Conservation (phyloP, 768 basidiomycete species). For the Leccinum pellstonianum region DNA sequence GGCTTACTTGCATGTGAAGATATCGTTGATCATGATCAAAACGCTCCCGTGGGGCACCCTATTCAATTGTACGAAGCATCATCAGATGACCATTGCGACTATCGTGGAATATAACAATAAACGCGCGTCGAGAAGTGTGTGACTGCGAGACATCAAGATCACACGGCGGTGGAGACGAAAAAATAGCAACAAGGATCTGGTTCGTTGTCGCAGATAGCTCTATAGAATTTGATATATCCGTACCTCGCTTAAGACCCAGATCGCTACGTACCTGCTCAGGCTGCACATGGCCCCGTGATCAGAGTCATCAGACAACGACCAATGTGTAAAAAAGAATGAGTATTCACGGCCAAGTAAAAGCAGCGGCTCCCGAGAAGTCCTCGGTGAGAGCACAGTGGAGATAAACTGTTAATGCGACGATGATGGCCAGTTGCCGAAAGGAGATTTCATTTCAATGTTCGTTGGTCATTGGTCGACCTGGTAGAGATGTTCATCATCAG, state of each 20-base stretch:
- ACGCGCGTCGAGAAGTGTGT: neutral
- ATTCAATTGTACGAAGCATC: neutral
- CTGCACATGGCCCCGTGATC: neutral
- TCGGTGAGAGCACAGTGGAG: neutral
- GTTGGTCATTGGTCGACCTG: neutral
- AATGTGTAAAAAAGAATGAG: neutral
- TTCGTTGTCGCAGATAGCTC: neutral
- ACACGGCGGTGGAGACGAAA: neutral
- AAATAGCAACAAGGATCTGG: neutral
- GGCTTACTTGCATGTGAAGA: neutral
- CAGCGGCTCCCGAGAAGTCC: neutral
- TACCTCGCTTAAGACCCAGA: neutral
- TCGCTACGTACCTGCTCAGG: neutral
- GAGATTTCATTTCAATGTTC: neutral
- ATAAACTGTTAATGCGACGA: conserved; percentile 1
- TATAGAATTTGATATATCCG: neutral
- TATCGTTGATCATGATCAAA: conserved; percentile 12
- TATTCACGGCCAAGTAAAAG: neutral
- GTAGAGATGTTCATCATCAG: neutral
- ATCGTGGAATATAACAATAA: neutral
- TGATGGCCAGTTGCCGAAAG: neutral
- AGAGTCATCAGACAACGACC: neutral
- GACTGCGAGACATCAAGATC: neutral
- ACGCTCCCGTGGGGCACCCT: neutral
- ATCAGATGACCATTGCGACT: neutral